Evolutionary conservation across 495 filamentous ascomycete genomes (phyloP), one percentile per base, ranked within the genome.

Genomic region (Acidiella bohemica): DNA sequence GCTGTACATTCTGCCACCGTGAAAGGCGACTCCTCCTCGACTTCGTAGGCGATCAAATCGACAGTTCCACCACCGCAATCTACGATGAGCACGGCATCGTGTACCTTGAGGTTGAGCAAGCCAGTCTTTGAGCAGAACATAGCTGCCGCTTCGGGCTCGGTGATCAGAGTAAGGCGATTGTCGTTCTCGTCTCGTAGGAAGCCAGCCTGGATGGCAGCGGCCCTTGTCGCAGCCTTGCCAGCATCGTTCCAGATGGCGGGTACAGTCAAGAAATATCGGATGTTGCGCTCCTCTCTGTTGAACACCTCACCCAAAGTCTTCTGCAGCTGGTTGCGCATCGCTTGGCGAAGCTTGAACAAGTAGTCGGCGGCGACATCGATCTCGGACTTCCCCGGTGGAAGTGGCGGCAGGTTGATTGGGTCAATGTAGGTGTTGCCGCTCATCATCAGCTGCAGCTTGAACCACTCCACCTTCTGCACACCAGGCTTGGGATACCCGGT

Each of bases 361-460:
- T 82, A 82, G 59, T 82, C 78, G 44, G 78, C 77, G 12, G 78
- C 78, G 24, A 82, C 78, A 57, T 82, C 78, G 57, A 82, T 79
- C 55, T 81, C 77, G 11, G 76, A 80, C 64, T 81, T 82, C 62
- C 78, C 78, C 13, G 78, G 78, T 13, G 78, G 78, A 34, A 82
- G 72, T 24, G 78, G 78, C 11, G 78, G 78, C 40, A 82, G 67
- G 67, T 82, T 82, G 60, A 82, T 82, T 36, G 78, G 78, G 50
- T 82, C 78, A 51, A 82, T 82, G 55, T 82, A 82, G 4, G 78
- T 82, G 64, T 82, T 82, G 42, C 78, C 78, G 16, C 76, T 80
- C 39, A 82, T 61, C 78, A 82, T 82, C 31, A 82, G 66, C 62
- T 82, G 78, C 17, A 81, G 68, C 63, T 82, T 82, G 66, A 82